A percentile compares a stretch with the other conserved stretches of the same genome.
These are phyloP conservation scores for Botryotinia calthae DNA, from an alignment of 2,329 filamentous ascomycete genomes.

Conservation along the genomic window DNA sequence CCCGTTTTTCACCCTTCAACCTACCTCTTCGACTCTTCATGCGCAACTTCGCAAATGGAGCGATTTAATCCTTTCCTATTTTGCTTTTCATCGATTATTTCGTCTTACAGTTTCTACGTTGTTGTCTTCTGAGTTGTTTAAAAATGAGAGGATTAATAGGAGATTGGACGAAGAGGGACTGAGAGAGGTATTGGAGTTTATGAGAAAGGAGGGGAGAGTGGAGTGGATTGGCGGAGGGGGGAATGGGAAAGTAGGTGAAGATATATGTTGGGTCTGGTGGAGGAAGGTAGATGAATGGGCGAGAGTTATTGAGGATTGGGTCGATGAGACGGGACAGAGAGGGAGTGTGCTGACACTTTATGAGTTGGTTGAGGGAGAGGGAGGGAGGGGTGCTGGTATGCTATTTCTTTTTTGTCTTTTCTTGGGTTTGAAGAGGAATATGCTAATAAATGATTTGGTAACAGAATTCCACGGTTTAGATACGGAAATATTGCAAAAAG, in stretches of 20 bases:
- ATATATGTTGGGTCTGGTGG: slow-evolving; percentile 78
- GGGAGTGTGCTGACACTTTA: slow-evolving; percentile 88
- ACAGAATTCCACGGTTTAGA: slow-evolving; percentile 88
- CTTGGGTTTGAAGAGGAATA: neutral
- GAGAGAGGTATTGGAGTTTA: slow-evolving; percentile 57
- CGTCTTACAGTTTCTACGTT: slow-evolving; percentile 65
- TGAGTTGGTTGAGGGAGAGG: slow-evolving; percentile 86
- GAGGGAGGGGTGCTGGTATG: slow-evolving; percentile 63
- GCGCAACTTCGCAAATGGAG: slow-evolving; percentile 84
- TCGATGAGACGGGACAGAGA: slow-evolving; percentile 85
- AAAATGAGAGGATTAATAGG: slow-evolving; percentile 54
- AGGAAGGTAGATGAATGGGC: slow-evolving; percentile 89
- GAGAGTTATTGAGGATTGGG: slow-evolving; percentile 38
- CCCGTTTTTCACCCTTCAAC: slow-evolving; percentile 81
- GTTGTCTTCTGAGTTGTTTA: slow-evolving; percentile 56
- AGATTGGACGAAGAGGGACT: slow-evolving; percentile 52
- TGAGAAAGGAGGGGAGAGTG: slow-evolving; percentile 57
- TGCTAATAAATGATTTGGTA: slow-evolving; percentile 7
- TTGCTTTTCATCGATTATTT: slow-evolving; percentile 72
- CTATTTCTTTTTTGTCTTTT: neutral
- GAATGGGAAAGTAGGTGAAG: slow-evolving; percentile 42
- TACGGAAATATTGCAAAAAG: slow-evolving; percentile 72
- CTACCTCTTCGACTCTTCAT: slow-evolving; percentile 69
- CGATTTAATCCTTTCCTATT: slow-evolving; percentile 80
- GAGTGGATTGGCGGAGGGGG: slow-evolving; percentile 72